Evolutionary conservation across 2,329 filamentous ascomycete species (phyloP).

Genomic region (Hymenotorrendiella dingleyae): DNA sequence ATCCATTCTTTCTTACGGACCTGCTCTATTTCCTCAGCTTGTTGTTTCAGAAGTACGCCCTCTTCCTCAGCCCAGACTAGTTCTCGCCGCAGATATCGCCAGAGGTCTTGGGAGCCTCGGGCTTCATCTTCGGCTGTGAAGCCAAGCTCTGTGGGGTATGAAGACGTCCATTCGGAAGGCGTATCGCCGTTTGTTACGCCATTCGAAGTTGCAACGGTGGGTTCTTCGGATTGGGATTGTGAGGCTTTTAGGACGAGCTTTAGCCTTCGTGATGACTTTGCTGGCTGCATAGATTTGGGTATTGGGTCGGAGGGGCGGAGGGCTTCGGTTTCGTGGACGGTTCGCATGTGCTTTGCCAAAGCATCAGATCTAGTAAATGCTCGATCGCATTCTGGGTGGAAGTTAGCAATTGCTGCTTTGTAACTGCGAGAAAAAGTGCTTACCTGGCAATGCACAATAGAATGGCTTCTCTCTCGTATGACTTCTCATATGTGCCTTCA

Average conservation of each 20-base stretch:
- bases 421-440: conserved; percentile 19
- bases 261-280: conserved; percentile 40
- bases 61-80: conserved; percentile 68
- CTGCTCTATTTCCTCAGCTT: conserved; percentile 62
- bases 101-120: conserved; percentile 58
- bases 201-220: conserved; percentile 50
- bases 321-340: conserved; percentile 94
- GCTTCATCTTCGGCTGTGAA: conserved; percentile 62
- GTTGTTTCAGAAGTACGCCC: conserved; percentile 53
- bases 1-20: conserved; percentile 67
- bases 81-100: conserved; percentile 56
- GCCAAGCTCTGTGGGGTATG: conserved; percentile 41
- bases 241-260: conserved; percentile 54
- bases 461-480: conserved; percentile 98
- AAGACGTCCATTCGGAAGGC: conserved; percentile 28
- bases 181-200: conserved; percentile 15
- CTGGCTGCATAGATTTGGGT: conserved; percentile 59
- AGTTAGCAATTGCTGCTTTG: conserved; percentile 21
- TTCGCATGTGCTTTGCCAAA: conserved; percentile 96
- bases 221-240: conserved; percentile 49
- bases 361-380: conserved; percentile 95
- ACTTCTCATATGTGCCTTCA: conserved; percentile 96
- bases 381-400: conserved; percentile 76
- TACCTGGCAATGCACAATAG: conserved; percentile 91
- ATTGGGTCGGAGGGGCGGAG: conserved; percentile 73